Evolutionary conservation across 2,329 filamentous ascomycete species (phyloP), one percentile per base, ranked within the genome.

Genomic region (Apiospora malaysiana): DNA sequence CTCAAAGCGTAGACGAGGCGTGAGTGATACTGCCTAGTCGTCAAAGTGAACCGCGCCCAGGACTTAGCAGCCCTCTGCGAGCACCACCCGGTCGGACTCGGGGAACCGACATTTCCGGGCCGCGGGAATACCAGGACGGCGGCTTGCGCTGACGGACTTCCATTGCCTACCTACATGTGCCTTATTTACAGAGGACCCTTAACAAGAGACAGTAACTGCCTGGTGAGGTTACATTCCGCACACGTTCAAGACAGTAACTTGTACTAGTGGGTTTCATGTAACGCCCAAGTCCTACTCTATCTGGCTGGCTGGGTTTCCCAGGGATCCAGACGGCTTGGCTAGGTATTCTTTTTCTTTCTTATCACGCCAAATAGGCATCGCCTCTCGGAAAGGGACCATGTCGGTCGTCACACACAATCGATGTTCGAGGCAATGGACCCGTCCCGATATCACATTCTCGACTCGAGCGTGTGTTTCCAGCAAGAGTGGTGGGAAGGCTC

Each of bases 191-290:
- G 21, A 59, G 21, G 32, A 63, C 56, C 56, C 56, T 63, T 63
- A 63, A n/a, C 56, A 63, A 63, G 56, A 63, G 56, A 63, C 56
- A 63, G 32, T 32, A 37, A 63, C 56, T 40, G 56, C 56, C 56
- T 63, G 21, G 56, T 63, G 32, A 63, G 56, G 56, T 63, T 63
- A 63, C 56, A 63, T 63, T 63, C 56, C 56, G 56, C 56, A 63
- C 21, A 18, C 40, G 56, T 63, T 63, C 56, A 63, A 63, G 56
- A 63, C 56, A 63, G 8, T 8, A 63, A 40, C 32, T 63, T 32
- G 9, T 63, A 40, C 56, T 63, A 63, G 56, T 37, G 56, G 32
- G 56, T 63, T 63, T 63, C 56, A 63, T 63, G 21, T n/a, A 21
- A 40, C 56, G 56, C 8, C 56, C 56, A 40, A 40, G 56, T 40